Conservation (phyloP, 192 early-diverging fungal genomes). For the Coemansia sp. region DNA sequence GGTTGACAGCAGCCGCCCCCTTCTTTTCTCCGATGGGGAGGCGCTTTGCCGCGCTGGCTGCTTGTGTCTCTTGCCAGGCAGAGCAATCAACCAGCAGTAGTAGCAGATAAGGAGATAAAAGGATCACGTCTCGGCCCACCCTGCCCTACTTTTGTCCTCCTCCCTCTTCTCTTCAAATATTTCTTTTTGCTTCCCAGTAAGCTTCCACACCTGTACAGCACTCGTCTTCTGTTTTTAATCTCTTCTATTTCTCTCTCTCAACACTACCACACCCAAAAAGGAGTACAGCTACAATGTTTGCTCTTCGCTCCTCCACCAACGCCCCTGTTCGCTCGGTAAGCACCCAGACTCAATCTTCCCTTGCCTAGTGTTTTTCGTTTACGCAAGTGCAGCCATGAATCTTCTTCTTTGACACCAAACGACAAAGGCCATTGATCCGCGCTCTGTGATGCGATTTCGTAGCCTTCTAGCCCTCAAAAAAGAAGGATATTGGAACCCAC, state of each 20-base stretch:
- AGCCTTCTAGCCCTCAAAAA: too few relatives aligned
- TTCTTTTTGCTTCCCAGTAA: not conserved
- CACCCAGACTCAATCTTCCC: not conserved
- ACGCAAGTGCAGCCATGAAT: too few relatives aligned
- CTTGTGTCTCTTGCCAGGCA: not conserved
- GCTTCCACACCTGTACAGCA: conserved; percentile 2
- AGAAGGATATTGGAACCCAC: too few relatives aligned
- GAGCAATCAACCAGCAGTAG: too few relatives aligned
- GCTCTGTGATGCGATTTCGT: too few relatives aligned
- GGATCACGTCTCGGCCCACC: not conserved
- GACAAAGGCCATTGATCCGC: too few relatives aligned
- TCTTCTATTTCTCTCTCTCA: not conserved
- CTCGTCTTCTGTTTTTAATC: conserved; percentile 1
- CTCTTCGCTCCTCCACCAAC: conserved; percentile 47
- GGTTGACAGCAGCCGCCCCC: not conserved
- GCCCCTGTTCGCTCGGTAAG: conserved; percentile 54
- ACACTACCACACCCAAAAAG: not conserved
- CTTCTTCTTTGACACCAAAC: too few relatives aligned
- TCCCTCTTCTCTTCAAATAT: not conserved
- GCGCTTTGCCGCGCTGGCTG: not conserved
- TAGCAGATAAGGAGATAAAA: not conserved
- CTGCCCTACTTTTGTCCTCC: not conserved
- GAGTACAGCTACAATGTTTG: conserved; percentile 40
- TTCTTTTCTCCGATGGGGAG: conserved; percentile 13
- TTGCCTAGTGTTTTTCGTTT: not conserved